Base-by-base conservation (phyloP, 2,329 filamentous ascomycete species). In the Sclerotiophoma versabilis region DNA sequence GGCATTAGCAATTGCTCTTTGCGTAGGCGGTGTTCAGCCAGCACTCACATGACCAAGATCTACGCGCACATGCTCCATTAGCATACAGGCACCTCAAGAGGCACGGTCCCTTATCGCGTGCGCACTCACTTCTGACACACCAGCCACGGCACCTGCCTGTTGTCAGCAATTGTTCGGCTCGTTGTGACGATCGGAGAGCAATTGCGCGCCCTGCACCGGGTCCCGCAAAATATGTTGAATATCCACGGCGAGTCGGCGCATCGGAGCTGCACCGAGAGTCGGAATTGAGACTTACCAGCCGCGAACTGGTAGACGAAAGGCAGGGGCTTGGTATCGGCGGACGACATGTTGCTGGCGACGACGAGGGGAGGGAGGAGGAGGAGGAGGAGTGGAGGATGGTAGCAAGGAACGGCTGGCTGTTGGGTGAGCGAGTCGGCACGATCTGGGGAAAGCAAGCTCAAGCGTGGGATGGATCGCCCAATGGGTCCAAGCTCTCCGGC, bases 231-330 rank as follows among this genome's bases (percentile, higher is more conserved):
- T 32, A 44, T 38, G 12, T 34, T 33, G 27, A 41, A 53, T 48
- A 46, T 43, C 12, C 19, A 41, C 36, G 37, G 22, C 32, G 34
- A 57, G 38, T 51, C 43, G 48, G 58, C 45, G 57, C 56, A 57
- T 56, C 54, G 60, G 59, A 57, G 57, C 42, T 49, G 62, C 65
- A 58, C 65, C 64, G 62, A 46, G 59, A 63, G 60, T 57, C 60
- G 59, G 58, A 54, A 65, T 65, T 60, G 62, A 47, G 38, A 81
- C 85, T 73, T 74, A 87, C 93, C 93, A 73, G 93, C 93, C 76
- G 88, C 90, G 83, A 98, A 96, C 81, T 96, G 93, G 87, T 97
- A 97, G 68, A 87, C 78, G 79, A 97, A 97, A 55, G 92, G 92
- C 66, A 97, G 86, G 54, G 93, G 91, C 80, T 92, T 89, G 43